Conservation (phyloP, 73 alveolate genomes). For the Stentor roeselii region DNA sequence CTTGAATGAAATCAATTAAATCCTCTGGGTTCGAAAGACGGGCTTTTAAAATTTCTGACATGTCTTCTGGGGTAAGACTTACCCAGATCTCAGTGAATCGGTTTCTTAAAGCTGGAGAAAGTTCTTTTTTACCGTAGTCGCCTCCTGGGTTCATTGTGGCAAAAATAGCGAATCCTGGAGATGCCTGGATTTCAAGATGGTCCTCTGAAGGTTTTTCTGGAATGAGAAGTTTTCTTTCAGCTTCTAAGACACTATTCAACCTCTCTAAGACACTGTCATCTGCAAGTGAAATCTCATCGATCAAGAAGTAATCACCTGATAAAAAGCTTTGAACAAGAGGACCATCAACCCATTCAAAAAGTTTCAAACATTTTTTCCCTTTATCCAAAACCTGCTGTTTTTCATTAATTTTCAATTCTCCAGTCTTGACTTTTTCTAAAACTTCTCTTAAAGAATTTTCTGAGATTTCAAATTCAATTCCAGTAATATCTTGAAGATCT, state of each 20-base stretch:
- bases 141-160: conserved; percentile 99
- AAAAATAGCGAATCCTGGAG: conserved; percentile 78
- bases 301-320: conserved; percentile 91
- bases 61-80: conserved; percentile 2
- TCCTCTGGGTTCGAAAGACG: not conserved
- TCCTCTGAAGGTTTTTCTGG: conserved; percentile 83
- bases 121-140: conserved; percentile 95
- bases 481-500: not conserved
- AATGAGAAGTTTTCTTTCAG: conserved; percentile 87
- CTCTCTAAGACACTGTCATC: conserved; percentile 99
- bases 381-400: conserved; percentile 9
- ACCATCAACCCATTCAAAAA: conserved; percentile 99
- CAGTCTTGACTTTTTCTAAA: not conserved
- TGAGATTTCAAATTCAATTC: not conserved
- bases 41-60: not conserved
- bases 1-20: not conserved
- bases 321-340: conserved; percentile 95
- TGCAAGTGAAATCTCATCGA: conserved; percentile 99
- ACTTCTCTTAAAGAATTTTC: conserved; percentile 1
- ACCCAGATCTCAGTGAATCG: conserved; percentile 99
- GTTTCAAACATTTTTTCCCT: conserved; percentile 28
- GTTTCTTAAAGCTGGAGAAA: conserved; percentile 98
- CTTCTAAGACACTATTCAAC: conserved; percentile 95
- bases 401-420: not conserved
- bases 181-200: conserved; percentile 67